phyloP scores from a whole-genome alignment of 768 basidiomycete genomes.

The Panus rudis region DNA sequence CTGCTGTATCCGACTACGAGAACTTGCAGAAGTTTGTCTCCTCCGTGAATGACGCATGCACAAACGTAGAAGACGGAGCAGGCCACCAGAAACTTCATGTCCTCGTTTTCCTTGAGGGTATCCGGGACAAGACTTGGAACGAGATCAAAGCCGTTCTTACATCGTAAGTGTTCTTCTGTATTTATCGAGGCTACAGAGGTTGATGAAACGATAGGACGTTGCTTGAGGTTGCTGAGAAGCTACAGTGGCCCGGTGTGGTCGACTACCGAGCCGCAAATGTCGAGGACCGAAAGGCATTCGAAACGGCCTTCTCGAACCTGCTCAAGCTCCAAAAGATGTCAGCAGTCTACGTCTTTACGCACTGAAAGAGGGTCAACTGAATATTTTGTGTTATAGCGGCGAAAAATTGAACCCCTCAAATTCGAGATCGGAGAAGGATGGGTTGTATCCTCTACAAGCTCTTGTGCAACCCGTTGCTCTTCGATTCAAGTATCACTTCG shows the following conservation, averaged over 20 bases:
- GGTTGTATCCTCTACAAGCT: conserved; percentile 78
- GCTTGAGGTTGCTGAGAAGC: conserved; percentile 53
- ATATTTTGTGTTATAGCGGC: conserved; percentile 34
- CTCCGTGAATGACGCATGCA: conserved; percentile 39
- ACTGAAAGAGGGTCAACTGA: conserved; percentile 4
- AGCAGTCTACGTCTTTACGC: conserved; percentile 22
- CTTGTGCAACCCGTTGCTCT: conserved; percentile 77
- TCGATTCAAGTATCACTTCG: conserved; percentile 95
- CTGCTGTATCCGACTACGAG: conserved; percentile 49
- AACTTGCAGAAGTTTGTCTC: conserved; percentile 54
- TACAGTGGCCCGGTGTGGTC: conserved; percentile 82
- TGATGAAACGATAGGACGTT: conserved; percentile 42
- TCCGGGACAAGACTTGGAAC: conserved; percentile 70
- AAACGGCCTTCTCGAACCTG: conserved; percentile 70
- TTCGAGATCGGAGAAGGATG: conserved; percentile 35
- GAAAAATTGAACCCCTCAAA: conserved; percentile 34
- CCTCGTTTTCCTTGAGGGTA: conserved; percentile 48
- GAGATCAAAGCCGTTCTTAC: conserved; percentile 64
- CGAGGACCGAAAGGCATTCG: conserved; percentile 59
- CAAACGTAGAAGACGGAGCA: conserved; percentile 36
- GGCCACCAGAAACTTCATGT: conserved; percentile 51
- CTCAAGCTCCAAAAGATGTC: conserved; percentile 74
- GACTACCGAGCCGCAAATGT: conserved; percentile 48
- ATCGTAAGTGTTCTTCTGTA: conserved; percentile 36
- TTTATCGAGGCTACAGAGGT: conserved; percentile 4